Evolutionary conservation across 169 alveolate species (phyloP), one percentile per base, ranked within the genome.

Genomic region (Eimeria necatrix): DNA sequence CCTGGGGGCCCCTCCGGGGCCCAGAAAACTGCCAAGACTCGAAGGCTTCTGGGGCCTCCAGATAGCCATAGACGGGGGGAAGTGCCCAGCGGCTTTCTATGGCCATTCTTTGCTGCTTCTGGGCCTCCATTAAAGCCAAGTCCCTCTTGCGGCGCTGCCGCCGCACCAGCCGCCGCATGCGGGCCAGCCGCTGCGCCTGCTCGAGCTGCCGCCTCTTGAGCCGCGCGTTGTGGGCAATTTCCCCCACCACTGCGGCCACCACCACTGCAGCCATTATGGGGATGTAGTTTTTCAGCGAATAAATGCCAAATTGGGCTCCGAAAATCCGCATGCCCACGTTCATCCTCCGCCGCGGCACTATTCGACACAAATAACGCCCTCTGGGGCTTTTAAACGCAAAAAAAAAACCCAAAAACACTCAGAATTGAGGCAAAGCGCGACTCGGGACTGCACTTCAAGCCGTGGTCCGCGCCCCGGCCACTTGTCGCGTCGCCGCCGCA

Each of bases 201-300:
- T 83, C 78, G 9, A 46, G 32, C 16, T 18, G 73, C 48, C 76
- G 91, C 76, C 91, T 24, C 76, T 59, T 52, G 26, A 59, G n/a
- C 48, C 64, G 26, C 76, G 91, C 91, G 48, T 53, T 83, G 76
- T 83, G 91, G 26, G 78, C 91, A 0, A 83, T 83, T 52, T 83
- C 91, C n/a, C 74, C 91, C 73, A 59, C 91, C 46, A 59, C 78
- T 2, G 91, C 91, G 7, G 91, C 91, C 56, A 83, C 91, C 24
- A 53, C 16, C 18, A 83, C 48, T 4, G 91, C 78, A 4, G 91
- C 91, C 52, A 83, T 52, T 18, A 56, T 83, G 14, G 78, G 91
- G 4, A 83, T 16, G n/a, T 83, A 83, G 49, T 32, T 10, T 52
- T 83, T 83, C 24, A 83, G 26, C 24, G 91, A 49, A 32, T 32